These are phyloP conservation scores for Glycine tomentella DNA, from an alignment of 306 rosid species.

Conservation along the genomic window DNA sequence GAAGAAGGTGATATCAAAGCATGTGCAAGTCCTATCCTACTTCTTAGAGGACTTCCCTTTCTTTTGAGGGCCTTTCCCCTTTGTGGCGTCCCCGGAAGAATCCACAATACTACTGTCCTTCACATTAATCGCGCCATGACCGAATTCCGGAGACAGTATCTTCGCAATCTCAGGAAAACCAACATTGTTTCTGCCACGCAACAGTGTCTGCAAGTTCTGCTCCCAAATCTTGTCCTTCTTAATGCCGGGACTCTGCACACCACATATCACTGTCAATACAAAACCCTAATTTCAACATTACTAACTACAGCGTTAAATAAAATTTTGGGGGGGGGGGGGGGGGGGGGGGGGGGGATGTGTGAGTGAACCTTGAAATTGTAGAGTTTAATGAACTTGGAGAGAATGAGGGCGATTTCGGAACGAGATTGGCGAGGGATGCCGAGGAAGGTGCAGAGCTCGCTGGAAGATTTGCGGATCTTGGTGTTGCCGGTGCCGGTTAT, in stretches of 20 bases:
- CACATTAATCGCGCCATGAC: conserved; percentile 52
- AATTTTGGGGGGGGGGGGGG: too few relatives aligned
- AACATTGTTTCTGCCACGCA: conserved; percentile 62
- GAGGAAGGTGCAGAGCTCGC: conserved; percentile 64
- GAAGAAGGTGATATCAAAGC: too few relatives aligned
- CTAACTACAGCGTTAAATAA: not conserved
- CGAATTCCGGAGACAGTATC: conserved; percentile 66
- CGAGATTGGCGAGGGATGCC: conserved; percentile 61
- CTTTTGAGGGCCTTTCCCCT: conserved; percentile 53
- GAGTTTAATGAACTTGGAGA: conserved; percentile 71
- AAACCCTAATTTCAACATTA: not conserved
- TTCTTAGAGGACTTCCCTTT: conserved; percentile 56
- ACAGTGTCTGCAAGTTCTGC: conserved; percentile 61
- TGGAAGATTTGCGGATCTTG: conserved; percentile 48
- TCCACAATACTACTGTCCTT: conserved; percentile 43
- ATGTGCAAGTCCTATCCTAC: conserved; percentile 47
- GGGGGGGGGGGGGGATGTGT: not conserved
- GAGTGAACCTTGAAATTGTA: conserved; percentile 55
- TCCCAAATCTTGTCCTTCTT: conserved; percentile 69
- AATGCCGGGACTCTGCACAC: conserved; percentile 71
- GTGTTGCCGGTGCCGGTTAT: conserved; percentile 41
- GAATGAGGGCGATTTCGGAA: conserved; percentile 52
- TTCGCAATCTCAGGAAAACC: conserved; percentile 64
- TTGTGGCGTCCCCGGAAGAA: conserved; percentile 42
- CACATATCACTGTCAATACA: conserved; percentile 11